These are phyloP conservation scores for Xylariales sp. DNA, from an alignment of 2,329 filamentous ascomycete species.

Conservation along the genomic window DNA sequence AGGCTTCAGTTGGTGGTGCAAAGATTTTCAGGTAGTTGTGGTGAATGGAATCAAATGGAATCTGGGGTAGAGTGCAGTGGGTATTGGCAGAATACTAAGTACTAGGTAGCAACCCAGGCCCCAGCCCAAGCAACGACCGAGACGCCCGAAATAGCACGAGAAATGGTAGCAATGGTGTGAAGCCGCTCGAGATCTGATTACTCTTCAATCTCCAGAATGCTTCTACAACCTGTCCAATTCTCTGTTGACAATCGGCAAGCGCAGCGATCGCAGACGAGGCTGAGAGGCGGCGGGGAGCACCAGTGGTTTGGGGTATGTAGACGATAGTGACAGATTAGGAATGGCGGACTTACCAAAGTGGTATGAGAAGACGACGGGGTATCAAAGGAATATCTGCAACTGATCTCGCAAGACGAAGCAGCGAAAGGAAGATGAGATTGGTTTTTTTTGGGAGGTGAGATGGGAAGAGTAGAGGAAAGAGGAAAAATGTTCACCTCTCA, in stretches of 20 bases:
- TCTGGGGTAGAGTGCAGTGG: too few species aligned
- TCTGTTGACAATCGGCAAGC: too few species aligned
- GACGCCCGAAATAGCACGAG: too few species aligned
- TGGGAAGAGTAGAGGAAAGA: conserved; percentile 5
- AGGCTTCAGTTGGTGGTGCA: too few species aligned
- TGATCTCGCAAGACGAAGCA: not conserved
- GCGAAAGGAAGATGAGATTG: not conserved
- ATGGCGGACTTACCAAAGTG: conserved; percentile 7
- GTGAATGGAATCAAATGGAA: not conserved
- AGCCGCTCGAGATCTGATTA: too few species aligned
- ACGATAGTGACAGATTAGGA: not conserved
- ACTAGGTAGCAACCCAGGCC: too few species aligned
- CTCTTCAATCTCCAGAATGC: too few species aligned
- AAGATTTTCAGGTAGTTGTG: too few species aligned
- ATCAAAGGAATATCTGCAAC: conserved; percentile 5
- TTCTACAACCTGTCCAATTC: too few species aligned
- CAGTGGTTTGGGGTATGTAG: not conserved
- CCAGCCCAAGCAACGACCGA: too few species aligned
- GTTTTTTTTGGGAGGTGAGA: not conserved
- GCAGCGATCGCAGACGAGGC: conserved; percentile 5
- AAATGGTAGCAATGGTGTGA: too few species aligned
- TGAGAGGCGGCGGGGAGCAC: conserved; percentile 3
- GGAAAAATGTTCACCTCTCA: conserved; percentile 7
- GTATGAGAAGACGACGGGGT: conserved; percentile 9
- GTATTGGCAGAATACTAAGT: too few species aligned